A percentile compares a stretch with the other conserved stretches of the same genome.
phyloP scores from a whole-genome alignment of 495 filamentous ascomycete species.

The Penicillium steckii region DNA sequence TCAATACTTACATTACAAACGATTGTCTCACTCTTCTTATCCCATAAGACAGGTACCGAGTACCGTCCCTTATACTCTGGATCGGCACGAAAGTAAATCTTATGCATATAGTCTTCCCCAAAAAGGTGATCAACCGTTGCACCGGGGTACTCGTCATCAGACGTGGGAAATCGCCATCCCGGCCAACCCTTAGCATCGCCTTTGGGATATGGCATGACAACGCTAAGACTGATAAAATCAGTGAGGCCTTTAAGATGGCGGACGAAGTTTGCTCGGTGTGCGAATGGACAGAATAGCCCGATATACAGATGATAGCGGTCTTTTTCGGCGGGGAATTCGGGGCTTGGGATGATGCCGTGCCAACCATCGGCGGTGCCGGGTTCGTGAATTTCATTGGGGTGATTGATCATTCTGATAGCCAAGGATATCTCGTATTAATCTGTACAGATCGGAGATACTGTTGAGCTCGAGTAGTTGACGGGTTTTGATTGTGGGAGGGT shows the following conservation, averaged over 20 bases:
- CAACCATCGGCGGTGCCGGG: not conserved
- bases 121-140: conserved; percentile 53
- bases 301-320: conserved; percentile 79
- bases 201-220: conserved; percentile 73
- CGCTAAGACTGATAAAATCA: conserved; percentile 63
- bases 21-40: conserved; percentile 44
- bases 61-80: conserved; percentile 51
- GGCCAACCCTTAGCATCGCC: conserved; percentile 48
- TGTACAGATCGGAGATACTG: too few species aligned
- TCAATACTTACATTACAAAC: conserved; percentile 44
- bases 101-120: conserved; percentile 45
- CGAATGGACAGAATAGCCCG: conserved; percentile 59
- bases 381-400: not conserved
- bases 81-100: conserved; percentile 54
- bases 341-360: not conserved
- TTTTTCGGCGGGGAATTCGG: conserved; percentile 64
- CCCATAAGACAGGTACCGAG: conserved; percentile 57
- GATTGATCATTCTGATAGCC: not conserved
- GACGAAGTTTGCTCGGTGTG: conserved; percentile 58
- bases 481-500: too few species aligned
- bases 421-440: too few species aligned
- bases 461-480: too few species aligned
- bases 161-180: conserved; percentile 50
- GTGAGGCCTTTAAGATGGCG: conserved; percentile 77
- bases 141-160: conserved; percentile 48